Percentiles rank a stretch among this genome's conserved stretches.
phyloP scores from a whole-genome alignment of 805 yeast species.

The Komagataella populi region DNA sequence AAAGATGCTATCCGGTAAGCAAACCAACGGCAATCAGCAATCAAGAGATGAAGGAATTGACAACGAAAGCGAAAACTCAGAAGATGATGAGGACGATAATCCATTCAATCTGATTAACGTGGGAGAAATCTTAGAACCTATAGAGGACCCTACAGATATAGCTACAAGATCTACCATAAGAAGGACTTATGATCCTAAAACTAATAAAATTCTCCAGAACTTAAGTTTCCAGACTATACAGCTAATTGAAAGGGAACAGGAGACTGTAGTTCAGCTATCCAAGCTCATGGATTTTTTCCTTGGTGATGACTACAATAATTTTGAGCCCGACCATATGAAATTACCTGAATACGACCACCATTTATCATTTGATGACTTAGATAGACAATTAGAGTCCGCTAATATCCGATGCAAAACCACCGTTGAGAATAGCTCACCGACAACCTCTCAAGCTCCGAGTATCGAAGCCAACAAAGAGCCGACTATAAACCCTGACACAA shows the following conservation, averaged over 20 bases:
- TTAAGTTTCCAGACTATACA: slow-evolving; percentile 66
- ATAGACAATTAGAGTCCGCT: slow-evolving; percentile 9
- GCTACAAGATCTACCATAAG: slow-evolving; percentile 56
- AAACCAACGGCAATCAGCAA: not conserved
- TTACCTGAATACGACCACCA: slow-evolving; percentile 63
- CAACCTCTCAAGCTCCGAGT: slow-evolving; percentile 1
- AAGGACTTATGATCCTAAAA: slow-evolving; percentile 41
- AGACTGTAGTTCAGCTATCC: slow-evolving; percentile 55
- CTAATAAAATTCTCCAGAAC: slow-evolving; percentile 33
- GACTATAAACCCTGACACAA: slow-evolving; percentile 4
- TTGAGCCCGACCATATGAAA: slow-evolving; percentile 49
- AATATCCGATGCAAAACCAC: slow-evolving; percentile 7
- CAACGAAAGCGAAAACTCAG: not conserved
- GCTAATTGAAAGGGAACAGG: slow-evolving; percentile 70
- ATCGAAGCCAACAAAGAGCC: slow-evolving; percentile 7
- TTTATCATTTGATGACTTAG: slow-evolving; percentile 17
- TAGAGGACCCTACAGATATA: slow-evolving; percentile 69
- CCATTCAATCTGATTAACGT: slow-evolving; percentile 9
- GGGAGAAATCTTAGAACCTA: slow-evolving; percentile 57
- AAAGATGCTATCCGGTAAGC: not conserved
- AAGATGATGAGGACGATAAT: not conserved
- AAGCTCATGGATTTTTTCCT: slow-evolving; percentile 65
- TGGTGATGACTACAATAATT: slow-evolving; percentile 72
- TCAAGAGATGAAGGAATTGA: not conserved
- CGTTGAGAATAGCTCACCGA: not conserved